These are phyloP conservation scores for Cyberlindnera galapagoensis DNA, from an alignment of 805 yeast species.

Conservation along the genomic window DNA sequence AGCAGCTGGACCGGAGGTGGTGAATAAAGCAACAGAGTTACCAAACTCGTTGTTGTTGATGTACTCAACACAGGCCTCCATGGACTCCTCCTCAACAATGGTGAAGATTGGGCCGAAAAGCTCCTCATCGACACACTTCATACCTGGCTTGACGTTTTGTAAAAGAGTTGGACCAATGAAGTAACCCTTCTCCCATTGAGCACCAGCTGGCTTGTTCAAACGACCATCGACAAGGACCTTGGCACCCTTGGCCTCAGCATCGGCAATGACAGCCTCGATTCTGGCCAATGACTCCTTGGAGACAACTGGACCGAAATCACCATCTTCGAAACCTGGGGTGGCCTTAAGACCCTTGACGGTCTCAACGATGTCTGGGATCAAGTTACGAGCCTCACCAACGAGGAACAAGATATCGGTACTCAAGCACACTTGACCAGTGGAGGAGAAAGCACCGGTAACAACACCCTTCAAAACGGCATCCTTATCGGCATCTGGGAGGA, in stretches of 20 bases:
- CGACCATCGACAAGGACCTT: conserved; percentile 60
- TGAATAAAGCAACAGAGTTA: conserved; percentile 68
- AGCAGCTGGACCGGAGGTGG: conserved; percentile 61
- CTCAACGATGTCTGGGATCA: conserved; percentile 54
- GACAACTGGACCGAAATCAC: conserved; percentile 71
- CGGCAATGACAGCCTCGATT: conserved; percentile 49
- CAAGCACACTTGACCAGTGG: conserved; percentile 84
- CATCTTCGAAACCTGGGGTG: conserved; percentile 58
- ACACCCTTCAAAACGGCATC: conserved; percentile 56
- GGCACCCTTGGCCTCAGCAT: conserved; percentile 59
- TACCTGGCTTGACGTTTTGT: conserved; percentile 55
- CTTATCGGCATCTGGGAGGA: conserved; percentile 68
- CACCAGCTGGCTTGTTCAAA: conserved; percentile 21
- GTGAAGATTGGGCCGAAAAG: conserved; percentile 72
- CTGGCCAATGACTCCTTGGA: conserved; percentile 50
- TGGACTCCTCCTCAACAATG: conserved; percentile 53
- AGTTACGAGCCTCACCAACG: conserved; percentile 56
- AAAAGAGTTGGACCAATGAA: conserved; percentile 69
- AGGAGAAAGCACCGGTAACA: conserved; percentile 74
- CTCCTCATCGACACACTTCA: conserved; percentile 68
- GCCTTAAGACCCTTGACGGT: conserved; percentile 53
- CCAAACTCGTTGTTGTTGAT: conserved; percentile 57
- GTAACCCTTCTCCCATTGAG: conserved; percentile 52
- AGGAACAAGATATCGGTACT: conserved; percentile 69
- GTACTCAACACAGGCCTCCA: conserved; percentile 62